Evolutionary conservation across 371 early-diverging fungal species (phyloP), one percentile per base, ranked within the genome.

Genomic region (Mucor velutinosus): DNA sequence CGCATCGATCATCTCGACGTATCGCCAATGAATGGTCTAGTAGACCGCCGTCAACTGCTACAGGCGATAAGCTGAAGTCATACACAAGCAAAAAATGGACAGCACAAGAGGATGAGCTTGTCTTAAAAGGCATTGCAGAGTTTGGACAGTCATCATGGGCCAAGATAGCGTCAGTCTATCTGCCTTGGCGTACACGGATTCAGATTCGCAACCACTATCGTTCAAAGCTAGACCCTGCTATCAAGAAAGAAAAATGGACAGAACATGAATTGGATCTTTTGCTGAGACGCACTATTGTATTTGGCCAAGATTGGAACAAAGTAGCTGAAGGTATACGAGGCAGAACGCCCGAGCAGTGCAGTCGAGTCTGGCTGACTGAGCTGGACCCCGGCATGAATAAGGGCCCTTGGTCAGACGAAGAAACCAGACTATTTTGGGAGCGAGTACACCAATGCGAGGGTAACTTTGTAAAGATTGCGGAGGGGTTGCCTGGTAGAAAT

Each of bases 251-350:
- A 0, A 59, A 59, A 29, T 80, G 82, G 80, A 66, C 77, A 6
- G 64, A 74, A 0, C 61, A 71, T 11, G 84, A 84, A 41, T 56
- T 65, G 6, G 72, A 76, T 37, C n/a, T 79, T 0, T 63, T 84
- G 25, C 64, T 84, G 19, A 62, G 77, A 17, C 65, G 82, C 7
- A 72, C 76, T 7, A 73, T 82, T 21, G 55, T 78, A 23, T 78
- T 67, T 60, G 82, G 84, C 15, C 58, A 72, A 10, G 62, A 79
- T 14, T 84, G 84, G 84, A 58, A 47, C 0, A 78, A 77, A 59
- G 75, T 84, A 5, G 80, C 84, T 5, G 79, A 77, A 41, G 80
- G 80, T 0, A 53, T 84, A 14, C 75, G 65, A 5, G 78, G 79
- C 17, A 57, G 82, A 56, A 41, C 70, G 4, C 67, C 75, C 4